Base-by-base conservation (phyloP, 768 basidiomycete species). In the Hypholoma fasciculare region DNA sequence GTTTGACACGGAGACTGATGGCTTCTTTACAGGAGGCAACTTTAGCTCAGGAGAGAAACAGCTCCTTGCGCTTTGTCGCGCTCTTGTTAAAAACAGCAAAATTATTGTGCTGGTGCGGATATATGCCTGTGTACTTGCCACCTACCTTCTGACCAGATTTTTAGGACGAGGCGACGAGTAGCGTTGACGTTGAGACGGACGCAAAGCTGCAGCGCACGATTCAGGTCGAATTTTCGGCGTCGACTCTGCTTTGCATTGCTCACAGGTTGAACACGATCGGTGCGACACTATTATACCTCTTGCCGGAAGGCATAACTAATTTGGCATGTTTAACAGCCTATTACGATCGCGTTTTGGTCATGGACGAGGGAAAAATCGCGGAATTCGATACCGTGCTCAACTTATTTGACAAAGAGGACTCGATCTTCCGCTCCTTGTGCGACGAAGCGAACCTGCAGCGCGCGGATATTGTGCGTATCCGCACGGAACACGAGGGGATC, bases 301-400 rank as follows among this genome's bases (percentile, higher is more conserved):
- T 42, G 14, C 42, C 6, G 30, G 6, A 34, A 6, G 9, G 6
- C 30, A 34, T 1, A 34, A 1, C 30, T 34, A 19, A 39, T 37
- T 13, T 52, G 7, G 52, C 17, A 19, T 36, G 17, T 17, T 26
- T 16, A 16, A 8, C 52, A 84, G 84, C 80, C 0, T 82, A 88
- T 64, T 89, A 87, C 59, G 87, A 90, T 64, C 79, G 84, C n/a
- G 79, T 91, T 16, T 71, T 92, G 8, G 89, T 91, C 50, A 88
- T 93, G 86, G 85, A 88, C 61, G 72, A 77, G 23, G 90, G 91
- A 4, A 66, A 73, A 47, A 81, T 90, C 3, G 87, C 83, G 3
- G 90, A 92, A 69, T 90, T 83, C 67, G 90, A 90, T 71, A 86
- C 87, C 0, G 89, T 91, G 3, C 77, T 88, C 37, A 82, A 80